Conservation (phyloP, 306 rosid species). For the Citrullus colocynthis region DNA sequence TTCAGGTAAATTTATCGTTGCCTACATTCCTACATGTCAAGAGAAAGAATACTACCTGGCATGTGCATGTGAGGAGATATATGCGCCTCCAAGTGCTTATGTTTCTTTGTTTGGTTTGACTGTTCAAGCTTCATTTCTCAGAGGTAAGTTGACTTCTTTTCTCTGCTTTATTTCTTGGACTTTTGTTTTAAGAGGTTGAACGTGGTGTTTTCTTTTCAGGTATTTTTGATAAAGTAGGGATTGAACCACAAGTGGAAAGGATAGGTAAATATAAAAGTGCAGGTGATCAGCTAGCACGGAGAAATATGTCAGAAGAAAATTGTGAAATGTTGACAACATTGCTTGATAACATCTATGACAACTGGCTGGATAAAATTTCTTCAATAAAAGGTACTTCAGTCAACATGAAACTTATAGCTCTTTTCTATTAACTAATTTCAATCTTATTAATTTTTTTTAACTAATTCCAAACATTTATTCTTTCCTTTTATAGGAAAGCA, state of each 20-base stretch:
- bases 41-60: slow-evolving; percentile 94
- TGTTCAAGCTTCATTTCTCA: slow-evolving; percentile 71
- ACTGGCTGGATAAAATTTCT: slow-evolving; percentile 82
- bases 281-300: slow-evolving; percentile 77
- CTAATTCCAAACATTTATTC: neutral
- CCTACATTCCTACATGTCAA: slow-evolving; percentile 66
- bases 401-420: neutral
- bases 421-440: neutral
- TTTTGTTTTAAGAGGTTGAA: neutral
- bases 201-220: slow-evolving; percentile 32
- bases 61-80: slow-evolving; percentile 89
- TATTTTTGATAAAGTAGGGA: slow-evolving; percentile 68
- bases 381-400: slow-evolving; percentile 55
- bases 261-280: slow-evolving; percentile 92
- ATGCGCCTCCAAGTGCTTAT: slow-evolving; percentile 90
- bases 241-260: slow-evolving; percentile 85
- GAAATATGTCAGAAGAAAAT: slow-evolving; percentile 58
- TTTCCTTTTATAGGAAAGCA: slow-evolving; percentile 39
- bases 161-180: slow-evolving; percentile 15
- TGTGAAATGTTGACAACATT: slow-evolving; percentile 78
- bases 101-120: slow-evolving; percentile 81
- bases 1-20: slow-evolving; percentile 77
- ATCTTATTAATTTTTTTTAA: no score
- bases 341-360: slow-evolving; percentile 74
- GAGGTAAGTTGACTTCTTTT: slow-evolving; percentile 40